Evolutionary conservation across 768 basidiomycete species (phyloP), one percentile per base, ranked within the genome.

Genomic region (Mycena indigotica): DNA sequence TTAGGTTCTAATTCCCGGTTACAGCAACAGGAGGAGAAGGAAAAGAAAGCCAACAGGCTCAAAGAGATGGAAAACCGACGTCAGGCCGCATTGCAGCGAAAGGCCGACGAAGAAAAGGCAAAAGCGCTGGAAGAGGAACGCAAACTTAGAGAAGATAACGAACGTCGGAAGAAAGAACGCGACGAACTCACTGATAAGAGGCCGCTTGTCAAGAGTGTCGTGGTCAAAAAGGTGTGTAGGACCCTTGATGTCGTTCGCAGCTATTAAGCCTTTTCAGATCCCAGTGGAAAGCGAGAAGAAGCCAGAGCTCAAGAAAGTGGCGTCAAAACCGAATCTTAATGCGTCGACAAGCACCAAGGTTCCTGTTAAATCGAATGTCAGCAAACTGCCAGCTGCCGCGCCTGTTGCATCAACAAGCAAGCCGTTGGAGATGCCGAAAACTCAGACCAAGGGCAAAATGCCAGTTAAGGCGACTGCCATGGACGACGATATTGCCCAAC

Each of bases 21-120:
- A 50, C 66, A 97, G 95, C 92, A 95, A 80, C 91, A 95, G 77
- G 91, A 90, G 63, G 90, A 92, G 67, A 80, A 82, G 29, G 93
- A 92, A 62, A 92, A 88, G 73, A 93, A 91, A 71, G 83, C 80
- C 1, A 75, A 81, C 12, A 79, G 88, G 25, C 73, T 89, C 57
- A 92, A 86, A 64, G 89, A 93, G 56, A 91, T 91, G 85, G 94
- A 95, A 63, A 80, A 81, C 45, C 81, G 92, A 41, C 85, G 92
- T n/a, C 89, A 85, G 66, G 83, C 75, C 40, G 86, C 81, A 21
- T 69, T 80, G 56, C 86, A 89, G 68, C 80, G 86, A 67, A 95
- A 93, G 70, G 87, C 81, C 1, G 90, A 91, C 50, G 90, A 92
- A 65, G 91, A 91, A 70, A 88, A 82, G 68, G 71, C 76, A 1